Base-by-base conservation (phyloP, 352 stramenopile species). In the Phytophthora tubulina region DNA sequence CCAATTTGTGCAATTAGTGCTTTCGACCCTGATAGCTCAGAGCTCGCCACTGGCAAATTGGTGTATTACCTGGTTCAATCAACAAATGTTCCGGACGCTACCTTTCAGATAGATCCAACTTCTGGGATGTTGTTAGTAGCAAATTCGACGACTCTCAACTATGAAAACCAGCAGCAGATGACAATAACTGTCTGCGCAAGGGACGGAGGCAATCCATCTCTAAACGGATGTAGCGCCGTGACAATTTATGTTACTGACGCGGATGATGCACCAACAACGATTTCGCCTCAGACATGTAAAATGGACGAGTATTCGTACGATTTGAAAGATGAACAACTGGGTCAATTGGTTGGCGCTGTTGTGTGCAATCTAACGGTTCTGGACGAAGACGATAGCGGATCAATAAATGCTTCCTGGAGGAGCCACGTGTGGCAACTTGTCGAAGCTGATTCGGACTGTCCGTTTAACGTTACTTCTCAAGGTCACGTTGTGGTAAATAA, bases 241-340 rank as follows among this genome's bases (percentile, higher is more conserved):
- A 74, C 55, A 41, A 14, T 75, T 2, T 38, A 45, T 35, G 17
- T 75, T 51, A 57, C 42, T 7, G 71, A 78, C 27, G 30, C 30
- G 15, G 66, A 78, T 62, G 71, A 78, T 50, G 59, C 53, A 35
- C 71, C 65, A 13, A 52, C 66, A 32, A 46, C n/a, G 14, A 65
- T 74, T 50, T 53, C 17, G 7, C 71, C 71, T 7, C 65, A 57
- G 0, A 36, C 27, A 30, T 78, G 66, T 49, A 27, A 65, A 9
- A 57, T 78, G 11, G 17, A 72, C 1, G 71, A 78, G 9, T 52
- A 51, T 51, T 31, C 67, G 1, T 75, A 78, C 17, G 55, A 75
- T 57, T 72, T 72, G n/a, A 45, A 59, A 27, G 17, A 65, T 17
- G 6, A 56, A 27, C 65, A 78, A 58, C 10, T 71, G 3, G 17